phyloP scores from a whole-genome alignment of 2,329 filamentous ascomycete species.

The Arthrocladium fulminans region DNA sequence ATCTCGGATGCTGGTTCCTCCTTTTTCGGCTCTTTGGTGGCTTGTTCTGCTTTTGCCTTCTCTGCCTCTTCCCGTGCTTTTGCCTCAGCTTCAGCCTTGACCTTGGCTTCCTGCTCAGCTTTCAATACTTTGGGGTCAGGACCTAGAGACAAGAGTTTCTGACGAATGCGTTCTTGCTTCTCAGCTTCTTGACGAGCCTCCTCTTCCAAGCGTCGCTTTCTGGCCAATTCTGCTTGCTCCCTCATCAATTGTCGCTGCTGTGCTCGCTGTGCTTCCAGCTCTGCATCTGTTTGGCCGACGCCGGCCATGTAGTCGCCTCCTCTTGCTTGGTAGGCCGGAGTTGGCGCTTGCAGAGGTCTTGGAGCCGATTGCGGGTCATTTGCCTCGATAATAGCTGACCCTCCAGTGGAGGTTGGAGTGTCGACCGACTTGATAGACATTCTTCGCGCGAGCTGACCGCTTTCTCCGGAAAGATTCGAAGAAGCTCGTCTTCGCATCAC shows the following conservation, averaged over 20 bases:
- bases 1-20: conserved; percentile 22
- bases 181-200: conserved; percentile 49
- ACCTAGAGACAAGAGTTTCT: conserved; percentile 48
- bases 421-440: conserved; percentile 47
- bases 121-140: conserved; percentile 31
- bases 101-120: conserved; percentile 12
- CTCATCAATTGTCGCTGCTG: conserved; percentile 54
- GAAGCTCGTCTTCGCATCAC: conserved; percentile 72
- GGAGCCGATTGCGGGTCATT: conserved; percentile 23
- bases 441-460: conserved; percentile 59
- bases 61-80: conserved; percentile 11
- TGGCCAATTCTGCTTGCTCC: conserved; percentile 49
- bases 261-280: conserved; percentile 18
- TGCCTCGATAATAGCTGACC: background rate
- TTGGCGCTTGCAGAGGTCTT: conserved; percentile 12
- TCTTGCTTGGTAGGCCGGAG: conserved; percentile 27
- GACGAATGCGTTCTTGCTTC: conserved; percentile 48
- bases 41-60: conserved; percentile 4
- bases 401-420: conserved; percentile 29
- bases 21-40: background rate
- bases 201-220: conserved; percentile 46
- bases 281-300: conserved; percentile 13
- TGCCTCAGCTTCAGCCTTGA: conserved; percentile 14
- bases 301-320: conserved; percentile 25
- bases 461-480: conserved; percentile 84